Base-by-base conservation (phyloP, 2,329 filamentous ascomycete species). In the Curvularia spicifera region DNA sequence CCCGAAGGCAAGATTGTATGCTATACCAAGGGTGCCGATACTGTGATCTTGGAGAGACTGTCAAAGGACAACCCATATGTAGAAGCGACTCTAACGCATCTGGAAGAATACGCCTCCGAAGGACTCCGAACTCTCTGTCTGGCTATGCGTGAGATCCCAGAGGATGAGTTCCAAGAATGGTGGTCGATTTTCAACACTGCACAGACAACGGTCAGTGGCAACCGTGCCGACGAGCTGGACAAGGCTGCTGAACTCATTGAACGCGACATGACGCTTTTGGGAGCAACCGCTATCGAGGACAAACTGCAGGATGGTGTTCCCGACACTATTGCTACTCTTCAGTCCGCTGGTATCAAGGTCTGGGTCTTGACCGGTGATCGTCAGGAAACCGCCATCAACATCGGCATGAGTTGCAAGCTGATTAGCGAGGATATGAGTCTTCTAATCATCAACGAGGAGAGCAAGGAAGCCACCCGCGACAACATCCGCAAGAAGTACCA, bases 351-450 rank as follows among this genome's bases (percentile, higher is more conserved):
- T 52, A 98, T 99, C 83, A 99, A 99, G 79, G 89, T 99, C 54
- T 99, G 95, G 95, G 95, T 99, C 20, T 79, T 99, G 77, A 99
- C 95, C 39, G 95, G 95, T 69, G 95, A 99, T 81, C 87, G 95
- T 70, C 96, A 99, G 79, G 95, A 99, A 78, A 99, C 95, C 28
- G 95, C 95, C 56, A 99, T 99, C 85, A 99, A 99, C 77, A 99
- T 99, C 67, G 95, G 96, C 64, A 99, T 99, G 95, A 97, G 93
- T 76, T 99, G 95, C 80, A 98, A 98, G 80, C 85, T 99, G 49
- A 91, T 99, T 60, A 97, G 93, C 66, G 95, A 99, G 78, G 96
- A 99, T 70, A 99, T 99, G 95, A 97, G 95, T 72, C 84, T 99
- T 10, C 82, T 99, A 53, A 97, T 99, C 68, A 85, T 99, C 72